These are phyloP conservation scores for Allantophomopsis cytisporea DNA, from an alignment of 2,329 filamentous ascomycete genomes.

Conservation along the genomic window DNA sequence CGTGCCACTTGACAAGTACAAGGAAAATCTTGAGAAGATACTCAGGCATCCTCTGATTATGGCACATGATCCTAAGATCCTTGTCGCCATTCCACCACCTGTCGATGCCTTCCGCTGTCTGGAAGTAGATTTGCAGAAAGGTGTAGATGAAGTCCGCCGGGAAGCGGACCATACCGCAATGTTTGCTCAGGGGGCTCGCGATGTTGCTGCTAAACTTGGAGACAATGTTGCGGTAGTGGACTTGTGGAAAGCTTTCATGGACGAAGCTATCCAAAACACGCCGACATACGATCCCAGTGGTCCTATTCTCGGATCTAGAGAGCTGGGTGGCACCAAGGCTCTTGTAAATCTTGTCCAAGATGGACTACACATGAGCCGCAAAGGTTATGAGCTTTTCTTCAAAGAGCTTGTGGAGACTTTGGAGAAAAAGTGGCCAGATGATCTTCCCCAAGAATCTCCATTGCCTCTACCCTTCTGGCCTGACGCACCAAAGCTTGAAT, in stretches of 20 bases:
- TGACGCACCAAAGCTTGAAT: not conserved
- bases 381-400: conserved; percentile 38
- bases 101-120: conserved; percentile 39
- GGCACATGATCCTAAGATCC: conserved; percentile 57
- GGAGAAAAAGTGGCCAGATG: conserved; percentile 26
- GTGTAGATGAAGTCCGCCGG: conserved; percentile 26
- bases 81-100: conserved; percentile 74
- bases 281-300: conserved; percentile 34
- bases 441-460: conserved; percentile 23
- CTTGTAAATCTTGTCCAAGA: conserved; percentile 30
- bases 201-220: conserved; percentile 21
- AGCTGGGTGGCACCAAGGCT: not conserved
- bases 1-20: conserved; percentile 63
- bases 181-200: conserved; percentile 49
- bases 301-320: conserved; percentile 21
- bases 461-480: conserved; percentile 33
- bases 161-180: conserved; percentile 37
- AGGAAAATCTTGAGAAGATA: conserved; percentile 57
- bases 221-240: conserved; percentile 51
- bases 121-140: conserved; percentile 15
- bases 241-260: conserved; percentile 66
- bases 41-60: conserved; percentile 56
- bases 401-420: conserved; percentile 33
- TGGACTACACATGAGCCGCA: conserved; percentile 41
- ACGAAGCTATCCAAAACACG: conserved; percentile 44